Percentiles rank a stretch among this genome's conserved stretches.
Conservation (phyloP, 257 asterid species). For the Petunia secreta region DNA sequence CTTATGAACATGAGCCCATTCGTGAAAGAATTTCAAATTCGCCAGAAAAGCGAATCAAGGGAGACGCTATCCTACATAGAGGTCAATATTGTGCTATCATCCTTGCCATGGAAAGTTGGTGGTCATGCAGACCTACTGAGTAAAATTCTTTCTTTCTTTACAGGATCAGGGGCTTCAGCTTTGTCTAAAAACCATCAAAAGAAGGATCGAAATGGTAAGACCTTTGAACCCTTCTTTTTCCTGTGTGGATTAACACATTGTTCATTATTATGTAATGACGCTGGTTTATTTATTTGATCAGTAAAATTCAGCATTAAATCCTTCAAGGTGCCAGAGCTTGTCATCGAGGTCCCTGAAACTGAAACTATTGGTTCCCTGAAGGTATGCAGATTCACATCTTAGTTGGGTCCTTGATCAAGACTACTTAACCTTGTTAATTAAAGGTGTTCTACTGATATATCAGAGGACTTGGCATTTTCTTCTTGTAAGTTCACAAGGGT, state of each 20-base stretch:
- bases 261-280: neutral
- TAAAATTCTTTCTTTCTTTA: conserved; percentile 27
- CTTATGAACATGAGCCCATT: conserved; percentile 64
- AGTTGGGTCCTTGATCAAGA: neutral
- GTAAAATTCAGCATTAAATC: conserved; percentile 91
- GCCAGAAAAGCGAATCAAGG: conserved; percentile 54
- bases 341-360: conserved; percentile 90
- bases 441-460: neutral
- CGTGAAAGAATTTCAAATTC: conserved; percentile 64
- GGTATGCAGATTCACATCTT: conserved; percentile 46
- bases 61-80: conserved; percentile 38
- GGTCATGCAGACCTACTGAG: conserved; percentile 30
- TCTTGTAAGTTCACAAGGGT: neutral
- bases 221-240: neutral
- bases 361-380: conserved; percentile 89
- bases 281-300: conserved; percentile 39
- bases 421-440: neutral
- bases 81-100: conserved; percentile 37
- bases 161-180: conserved; percentile 56
- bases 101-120: conserved; percentile 2
- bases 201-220: conserved; percentile 64
- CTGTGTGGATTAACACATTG: neutral
- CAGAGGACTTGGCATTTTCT: neutral
- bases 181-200: conserved; percentile 47
- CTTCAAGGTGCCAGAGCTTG: conserved; percentile 93